Base-by-base conservation (phyloP, 2,329 filamentous ascomycete species). In the Phaeosphaeria sp. region DNA sequence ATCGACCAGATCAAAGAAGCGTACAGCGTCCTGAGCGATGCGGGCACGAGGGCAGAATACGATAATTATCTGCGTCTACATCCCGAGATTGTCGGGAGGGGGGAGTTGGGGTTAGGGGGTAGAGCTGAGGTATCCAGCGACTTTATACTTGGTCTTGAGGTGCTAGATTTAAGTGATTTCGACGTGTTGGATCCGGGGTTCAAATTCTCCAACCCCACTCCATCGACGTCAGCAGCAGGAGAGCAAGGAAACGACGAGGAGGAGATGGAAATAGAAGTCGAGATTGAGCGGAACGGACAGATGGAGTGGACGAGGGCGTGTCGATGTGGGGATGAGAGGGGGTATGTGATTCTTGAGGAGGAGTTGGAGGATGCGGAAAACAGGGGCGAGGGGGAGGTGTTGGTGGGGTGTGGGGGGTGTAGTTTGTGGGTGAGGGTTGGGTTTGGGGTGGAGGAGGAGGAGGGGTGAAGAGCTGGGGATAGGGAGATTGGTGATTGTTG, bases 381-480 rank as follows among this genome's bases (percentile, higher is more conserved):
- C 49, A 79, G 80, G 62, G 85, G 85, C 2, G 86, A 81, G 61
- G 84, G 81, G 22, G 87, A 89, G 75, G 78, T 89, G 58, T 76
- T 87, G 46, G 80, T 86, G 18, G 86, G 85, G 2, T 89, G 87
- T 77, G 78, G 79, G 55, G 86, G 87, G 36, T 89, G 87, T 74
- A 89, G 86, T 79, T 78, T 89, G 56, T 88, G 84, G 83, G 78
- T 88, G 59, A 84, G 84, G 71, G 81, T 89, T 45, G 74, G 84
- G 61, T 89, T 88, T 78, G 84, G 81, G 21, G 80, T 84, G 47
- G 81, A 81, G 55, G 81, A 43, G 30, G 30, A 36, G 6, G 25
- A 30, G 25, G 25, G 11, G 5, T 30, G 25, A 30, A n/a, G n/a
- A n/a, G n/a, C n/a, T n/a, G n/a, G n/a, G n/a, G n/a, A n/a, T n/a